A percentile compares a stretch with the other conserved stretches of the same genome.
phyloP scores from a whole-genome alignment of 1,139 yeast species.

The Diutina rugosa region DNA sequence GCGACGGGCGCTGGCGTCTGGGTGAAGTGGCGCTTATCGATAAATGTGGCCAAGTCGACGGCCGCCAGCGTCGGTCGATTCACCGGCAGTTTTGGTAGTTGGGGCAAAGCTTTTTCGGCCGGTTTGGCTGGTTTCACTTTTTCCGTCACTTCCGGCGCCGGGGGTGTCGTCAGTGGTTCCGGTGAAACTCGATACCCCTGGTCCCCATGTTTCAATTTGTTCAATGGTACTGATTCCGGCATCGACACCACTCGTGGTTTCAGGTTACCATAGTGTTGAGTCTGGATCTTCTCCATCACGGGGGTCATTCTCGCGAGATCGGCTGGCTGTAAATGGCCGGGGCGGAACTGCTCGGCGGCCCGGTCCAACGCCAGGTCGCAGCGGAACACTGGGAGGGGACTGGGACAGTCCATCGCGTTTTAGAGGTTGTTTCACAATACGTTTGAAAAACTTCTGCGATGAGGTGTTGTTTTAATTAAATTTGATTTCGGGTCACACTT shows the following conservation, averaged over 20 bases:
- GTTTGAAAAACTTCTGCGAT: not conserved
- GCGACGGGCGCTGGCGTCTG: not conserved
- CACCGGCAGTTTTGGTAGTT: not conserved
- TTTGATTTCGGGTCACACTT: not conserved
- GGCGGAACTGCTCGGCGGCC: not conserved
- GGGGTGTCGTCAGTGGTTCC: not conserved
- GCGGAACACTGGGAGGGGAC: not conserved
- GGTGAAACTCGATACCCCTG: not conserved
- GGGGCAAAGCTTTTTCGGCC: not conserved
- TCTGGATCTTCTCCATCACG: not conserved
- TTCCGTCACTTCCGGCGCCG: not conserved
- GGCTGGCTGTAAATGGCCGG: not conserved
- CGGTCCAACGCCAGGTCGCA: constrained; percentile 2
- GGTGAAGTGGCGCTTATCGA: not conserved
- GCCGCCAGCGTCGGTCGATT: not conserved
- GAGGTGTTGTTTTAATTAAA: not conserved
- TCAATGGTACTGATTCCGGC: not conserved
- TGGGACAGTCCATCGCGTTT: not conserved
- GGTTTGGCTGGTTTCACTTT: not conserved
- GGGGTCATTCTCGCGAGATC: constrained; percentile 1
- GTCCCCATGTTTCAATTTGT: no score
- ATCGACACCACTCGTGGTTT: not conserved
- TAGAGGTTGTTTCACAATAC: not conserved
- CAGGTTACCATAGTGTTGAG: not conserved
- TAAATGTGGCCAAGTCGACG: not conserved